Evolutionary conservation across 2,329 filamentous ascomycete genomes (phyloP).

Genomic region (Alternaria gansuensis): DNA sequence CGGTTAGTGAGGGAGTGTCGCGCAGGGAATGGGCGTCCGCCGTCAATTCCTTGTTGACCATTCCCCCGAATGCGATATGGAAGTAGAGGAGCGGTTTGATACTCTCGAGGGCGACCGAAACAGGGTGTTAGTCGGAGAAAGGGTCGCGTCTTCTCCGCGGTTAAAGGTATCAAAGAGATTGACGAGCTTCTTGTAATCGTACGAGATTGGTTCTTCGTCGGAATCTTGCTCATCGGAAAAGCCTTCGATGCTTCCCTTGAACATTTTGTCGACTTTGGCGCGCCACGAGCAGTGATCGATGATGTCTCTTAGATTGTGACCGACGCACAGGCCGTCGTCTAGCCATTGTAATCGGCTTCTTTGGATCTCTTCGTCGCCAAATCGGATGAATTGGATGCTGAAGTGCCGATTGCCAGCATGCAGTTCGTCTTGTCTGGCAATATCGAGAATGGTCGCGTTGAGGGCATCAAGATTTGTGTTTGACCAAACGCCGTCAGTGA

Average conservation of each 20-base stretch:
- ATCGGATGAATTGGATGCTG: constrained; percentile 30
- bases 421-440: background rate
- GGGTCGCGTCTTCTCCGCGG: background rate
- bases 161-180: background rate
- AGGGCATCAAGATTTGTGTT: background rate
- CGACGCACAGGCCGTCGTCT: constrained; percentile 5
- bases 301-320: constrained; percentile 20
- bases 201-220: background rate
- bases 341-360: background rate
- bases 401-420: constrained; percentile 17
- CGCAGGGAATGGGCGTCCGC: background rate
- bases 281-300: constrained; percentile 32
- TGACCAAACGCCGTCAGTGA: background rate
- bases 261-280: constrained; percentile 24
- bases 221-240: constrained; percentile 7
- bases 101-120: background rate
- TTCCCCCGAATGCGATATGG: background rate
- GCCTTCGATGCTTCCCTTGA: constrained; percentile 24
- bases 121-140: background rate
- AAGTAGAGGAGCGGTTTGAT: background rate
- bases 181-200: background rate
- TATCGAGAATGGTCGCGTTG: background rate
- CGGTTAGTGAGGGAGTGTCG: background rate
- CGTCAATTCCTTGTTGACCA: background rate
- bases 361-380: constrained; percentile 13